Percentiles rank a stretch among this genome's conserved stretches.
Conservation (phyloP, 768 basidiomycete species). For the Tricholoma bakamatsutake region DNA sequence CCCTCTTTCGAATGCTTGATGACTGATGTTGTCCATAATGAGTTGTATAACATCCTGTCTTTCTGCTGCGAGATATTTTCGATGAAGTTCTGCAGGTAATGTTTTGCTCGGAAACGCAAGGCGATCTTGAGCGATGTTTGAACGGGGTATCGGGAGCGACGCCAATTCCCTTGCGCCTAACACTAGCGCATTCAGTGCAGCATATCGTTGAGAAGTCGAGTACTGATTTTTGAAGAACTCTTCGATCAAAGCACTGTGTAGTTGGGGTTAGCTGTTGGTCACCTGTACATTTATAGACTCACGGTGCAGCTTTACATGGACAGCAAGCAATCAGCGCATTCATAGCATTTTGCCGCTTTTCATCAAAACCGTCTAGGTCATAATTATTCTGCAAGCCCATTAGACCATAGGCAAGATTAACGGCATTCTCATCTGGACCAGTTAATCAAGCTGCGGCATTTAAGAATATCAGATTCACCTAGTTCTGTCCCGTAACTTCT, state of each 20-base stretch:
- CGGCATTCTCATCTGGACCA: conserved; percentile 78
- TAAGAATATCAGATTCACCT: conserved; percentile 35
- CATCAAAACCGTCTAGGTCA: conserved; percentile 74
- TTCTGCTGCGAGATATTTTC: conserved; percentile 47
- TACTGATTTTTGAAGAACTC: conserved; percentile 95
- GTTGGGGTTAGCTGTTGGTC: neutral
- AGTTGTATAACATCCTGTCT: conserved; percentile 43
- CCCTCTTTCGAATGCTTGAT: conserved; percentile 54
- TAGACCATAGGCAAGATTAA: conserved; percentile 69
- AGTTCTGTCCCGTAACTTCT: conserved; percentile 82
- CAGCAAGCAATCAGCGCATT: conserved; percentile 77
- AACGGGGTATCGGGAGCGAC: conserved; percentile 35
- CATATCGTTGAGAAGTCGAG: conserved; percentile 78
- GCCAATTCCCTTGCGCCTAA: conserved; percentile 82
- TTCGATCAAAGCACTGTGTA: conserved; percentile 69
- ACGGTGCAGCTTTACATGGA: conserved; percentile 80
- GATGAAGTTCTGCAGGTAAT: conserved; percentile 68
- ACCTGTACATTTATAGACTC: conserved; percentile 26
- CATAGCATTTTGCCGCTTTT: conserved; percentile 68
- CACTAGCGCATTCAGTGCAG: conserved; percentile 82
- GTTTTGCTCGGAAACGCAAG: conserved; percentile 77
- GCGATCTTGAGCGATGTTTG: conserved; percentile 20
- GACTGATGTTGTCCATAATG: conserved; percentile 60
- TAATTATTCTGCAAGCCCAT: conserved; percentile 78
- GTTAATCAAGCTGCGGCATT: neutral